Conservation (phyloP, 768 basidiomycete genomes). For the Hemileccinum impolitum region DNA sequence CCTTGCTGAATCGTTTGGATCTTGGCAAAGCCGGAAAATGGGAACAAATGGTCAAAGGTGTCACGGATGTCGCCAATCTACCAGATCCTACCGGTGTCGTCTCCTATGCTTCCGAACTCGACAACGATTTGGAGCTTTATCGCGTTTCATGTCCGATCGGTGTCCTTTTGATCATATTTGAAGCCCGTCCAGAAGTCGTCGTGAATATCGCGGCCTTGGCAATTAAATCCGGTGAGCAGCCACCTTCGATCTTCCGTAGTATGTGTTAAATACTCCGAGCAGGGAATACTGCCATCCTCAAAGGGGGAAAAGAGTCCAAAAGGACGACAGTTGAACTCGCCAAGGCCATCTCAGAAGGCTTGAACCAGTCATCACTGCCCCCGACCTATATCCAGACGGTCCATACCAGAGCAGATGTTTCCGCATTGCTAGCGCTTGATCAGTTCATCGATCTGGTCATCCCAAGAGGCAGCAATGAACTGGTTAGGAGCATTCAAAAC, state of each 20-base stretch:
- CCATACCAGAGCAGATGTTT: slow-evolving; percentile 88
- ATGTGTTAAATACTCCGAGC: background rate
- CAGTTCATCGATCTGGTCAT: slow-evolving; percentile 96
- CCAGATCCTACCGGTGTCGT: slow-evolving; percentile 85
- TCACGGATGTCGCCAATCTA: slow-evolving; percentile 80
- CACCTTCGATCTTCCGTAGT: background rate
- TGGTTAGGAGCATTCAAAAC: slow-evolving; percentile 87
- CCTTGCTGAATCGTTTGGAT: slow-evolving; percentile 85
- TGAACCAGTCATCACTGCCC: slow-evolving; percentile 71
- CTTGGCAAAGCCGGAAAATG: slow-evolving; percentile 80
- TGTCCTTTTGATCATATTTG: slow-evolving; percentile 94
- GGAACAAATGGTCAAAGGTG: slow-evolving; percentile 90
- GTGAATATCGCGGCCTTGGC: slow-evolving; percentile 96
- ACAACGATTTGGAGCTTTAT: slow-evolving; percentile 84
- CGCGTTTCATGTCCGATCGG: slow-evolving; percentile 96
- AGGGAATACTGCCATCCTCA: slow-evolving; percentile 97
- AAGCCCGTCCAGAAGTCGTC: slow-evolving; percentile 95
- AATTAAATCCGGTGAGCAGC: slow-evolving; percentile 83
- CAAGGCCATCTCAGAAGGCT: slow-evolving; percentile 72
- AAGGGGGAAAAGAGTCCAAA: slow-evolving; percentile 95
- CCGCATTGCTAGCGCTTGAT: slow-evolving; percentile 81
- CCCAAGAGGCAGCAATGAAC: slow-evolving; percentile 88
- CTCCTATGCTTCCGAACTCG: slow-evolving; percentile 86
- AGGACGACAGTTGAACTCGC: slow-evolving; percentile 76
- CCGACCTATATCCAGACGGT: slow-evolving; percentile 85